Conservation (phyloP, 768 basidiomycete species). For the Royoungia palumana region DNA sequence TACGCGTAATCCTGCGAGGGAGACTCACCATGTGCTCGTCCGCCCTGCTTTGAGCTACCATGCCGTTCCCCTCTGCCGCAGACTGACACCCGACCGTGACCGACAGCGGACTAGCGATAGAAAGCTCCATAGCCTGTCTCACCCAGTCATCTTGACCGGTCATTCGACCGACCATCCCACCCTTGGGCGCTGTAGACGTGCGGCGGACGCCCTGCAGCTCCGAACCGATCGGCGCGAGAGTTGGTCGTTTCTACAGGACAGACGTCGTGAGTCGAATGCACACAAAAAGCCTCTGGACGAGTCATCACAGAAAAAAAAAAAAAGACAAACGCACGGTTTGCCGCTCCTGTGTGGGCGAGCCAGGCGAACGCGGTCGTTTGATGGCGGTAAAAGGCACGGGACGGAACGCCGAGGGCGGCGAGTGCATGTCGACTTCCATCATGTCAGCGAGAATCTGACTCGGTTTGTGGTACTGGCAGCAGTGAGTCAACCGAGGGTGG, state of each 20-base stretch:
- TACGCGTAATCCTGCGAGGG: background rate
- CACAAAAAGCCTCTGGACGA: background rate
- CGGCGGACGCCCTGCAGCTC: constrained; percentile 28
- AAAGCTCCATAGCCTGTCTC: constrained; percentile 59
- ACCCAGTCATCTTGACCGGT: constrained; percentile 73
- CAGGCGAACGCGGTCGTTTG: constrained; percentile 64
- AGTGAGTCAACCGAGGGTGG: background rate
- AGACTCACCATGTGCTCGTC: constrained; percentile 49
- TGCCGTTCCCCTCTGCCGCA: background rate
- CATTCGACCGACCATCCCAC: constrained; percentile 26
- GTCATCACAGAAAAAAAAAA: background rate
- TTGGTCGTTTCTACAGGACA: constrained; percentile 55
- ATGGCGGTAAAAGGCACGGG: constrained; percentile 28
- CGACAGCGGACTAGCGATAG: constrained; percentile 39
- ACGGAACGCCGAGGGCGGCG: constrained; percentile 38
- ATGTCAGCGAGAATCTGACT: constrained; percentile 10
- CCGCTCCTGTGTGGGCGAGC: constrained; percentile 46
- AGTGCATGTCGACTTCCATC: constrained; percentile 60
- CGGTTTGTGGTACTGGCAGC: background rate
- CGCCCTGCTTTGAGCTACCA: constrained; percentile 8
- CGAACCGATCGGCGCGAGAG: constrained; percentile 35
- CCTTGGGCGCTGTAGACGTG: constrained; percentile 25
- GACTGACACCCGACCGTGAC: constrained; percentile 14
- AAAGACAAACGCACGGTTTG: constrained; percentile 43
- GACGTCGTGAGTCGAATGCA: background rate